These are phyloP conservation scores for Vitis hybrid DNA, from an alignment of 177 flowering plant genomes.

Conservation along the genomic window DNA sequence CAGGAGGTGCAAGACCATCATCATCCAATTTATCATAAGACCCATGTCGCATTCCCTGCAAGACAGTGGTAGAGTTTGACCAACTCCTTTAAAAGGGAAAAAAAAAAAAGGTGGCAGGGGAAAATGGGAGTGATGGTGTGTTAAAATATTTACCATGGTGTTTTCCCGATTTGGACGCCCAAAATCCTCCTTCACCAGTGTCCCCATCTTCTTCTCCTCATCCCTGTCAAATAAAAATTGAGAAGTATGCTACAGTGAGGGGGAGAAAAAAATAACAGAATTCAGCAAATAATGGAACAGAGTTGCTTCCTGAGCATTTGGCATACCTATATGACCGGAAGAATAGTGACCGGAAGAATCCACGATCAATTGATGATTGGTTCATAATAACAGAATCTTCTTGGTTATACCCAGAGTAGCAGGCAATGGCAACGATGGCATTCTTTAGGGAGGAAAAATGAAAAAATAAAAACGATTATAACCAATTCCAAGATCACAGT, in stretches of 20 bases:
- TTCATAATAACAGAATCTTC: conserved; percentile 99
- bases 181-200: conserved; percentile 95
- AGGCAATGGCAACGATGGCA: conserved; percentile 97
- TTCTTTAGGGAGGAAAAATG: conserved; percentile 40
- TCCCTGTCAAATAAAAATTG: conserved; percentile 47
- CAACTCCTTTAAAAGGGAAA: too few relatives aligned
- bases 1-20: conserved; percentile 99
- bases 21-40: conserved; percentile 98
- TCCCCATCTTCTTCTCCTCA: conserved; percentile 99
- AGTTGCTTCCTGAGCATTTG: not conserved
- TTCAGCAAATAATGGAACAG: too few relatives aligned
- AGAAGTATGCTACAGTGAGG: not conserved
- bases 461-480: not conserved
- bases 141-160: conserved; percentile 61
- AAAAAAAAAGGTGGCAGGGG: too few relatives aligned
- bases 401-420: conserved; percentile 99
- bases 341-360: conserved; percentile 85
- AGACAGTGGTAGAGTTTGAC: conserved; percentile 12
- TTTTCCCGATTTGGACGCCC: conserved; percentile 90
- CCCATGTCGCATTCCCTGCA: conserved; percentile 94
- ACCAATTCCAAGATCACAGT: not conserved
- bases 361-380: conserved; percentile 97
- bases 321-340: conserved; percentile 90
- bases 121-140: too few relatives aligned
- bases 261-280: not conserved